Conservation (phyloP, 169 alveolate species). For the Plasmodium knowlesi region DNA sequence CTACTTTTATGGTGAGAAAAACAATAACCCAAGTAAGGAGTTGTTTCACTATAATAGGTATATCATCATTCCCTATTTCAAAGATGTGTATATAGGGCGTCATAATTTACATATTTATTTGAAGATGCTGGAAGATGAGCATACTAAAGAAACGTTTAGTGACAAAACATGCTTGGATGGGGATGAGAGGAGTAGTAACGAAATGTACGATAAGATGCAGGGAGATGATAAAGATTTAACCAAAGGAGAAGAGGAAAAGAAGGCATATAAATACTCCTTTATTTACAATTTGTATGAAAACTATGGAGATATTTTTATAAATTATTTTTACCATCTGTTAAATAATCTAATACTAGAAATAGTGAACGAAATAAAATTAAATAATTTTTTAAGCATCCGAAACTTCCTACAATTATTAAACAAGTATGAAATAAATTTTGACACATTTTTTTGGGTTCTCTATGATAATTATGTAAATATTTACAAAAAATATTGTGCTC, state of each 20-base stretch:
- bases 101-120: conserved; percentile 36
- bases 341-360: conserved; percentile 50
- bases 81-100: conserved; percentile 43
- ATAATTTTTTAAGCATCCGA: conserved; percentile 48
- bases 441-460: conserved; percentile 52
- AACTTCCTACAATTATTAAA: conserved; percentile 57
- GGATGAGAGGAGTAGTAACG: background rate
- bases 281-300: conserved; percentile 50
- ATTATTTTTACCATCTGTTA: conserved; percentile 37
- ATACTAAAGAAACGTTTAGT: background rate
- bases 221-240: background rate
- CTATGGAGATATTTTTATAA: conserved; percentile 44
- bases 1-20: conserved; percentile 48
- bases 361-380: conserved; percentile 48
- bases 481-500: conserved; percentile 63
- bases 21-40: conserved; percentile 36
- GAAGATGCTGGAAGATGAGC: conserved; percentile 29
- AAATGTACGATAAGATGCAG: conserved; percentile 8
- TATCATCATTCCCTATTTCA: conserved; percentile 59
- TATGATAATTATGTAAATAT: conserved; percentile 64
- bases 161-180: conserved; percentile 10
- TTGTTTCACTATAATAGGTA: conserved; percentile 29
- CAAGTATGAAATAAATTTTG: conserved; percentile 42
- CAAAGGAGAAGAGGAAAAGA: conserved; percentile 19
- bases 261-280: conserved; percentile 3